phyloP scores from a whole-genome alignment of 257 asterid species.

The Petunia secreta region DNA sequence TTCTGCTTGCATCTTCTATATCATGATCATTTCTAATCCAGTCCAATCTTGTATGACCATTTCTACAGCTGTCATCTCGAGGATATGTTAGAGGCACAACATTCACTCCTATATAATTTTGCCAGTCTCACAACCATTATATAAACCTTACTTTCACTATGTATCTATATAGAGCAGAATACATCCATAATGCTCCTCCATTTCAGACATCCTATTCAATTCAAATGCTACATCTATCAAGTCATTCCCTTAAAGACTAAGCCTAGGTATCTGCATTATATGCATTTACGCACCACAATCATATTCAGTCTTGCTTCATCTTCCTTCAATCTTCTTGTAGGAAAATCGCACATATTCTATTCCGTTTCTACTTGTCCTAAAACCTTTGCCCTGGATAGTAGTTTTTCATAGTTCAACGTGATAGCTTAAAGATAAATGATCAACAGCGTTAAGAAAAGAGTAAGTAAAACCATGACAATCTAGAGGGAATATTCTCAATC shows the following conservation, averaged over 20 bases:
- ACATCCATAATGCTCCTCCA: too few species aligned
- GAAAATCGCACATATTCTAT: neutral
- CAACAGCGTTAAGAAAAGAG: neutral
- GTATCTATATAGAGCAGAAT: too few species aligned
- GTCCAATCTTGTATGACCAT: neutral
- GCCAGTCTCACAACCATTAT: neutral
- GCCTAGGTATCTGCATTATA: neutral
- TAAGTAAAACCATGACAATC: neutral
- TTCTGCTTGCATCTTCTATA: neutral
- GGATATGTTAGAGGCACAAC: neutral
- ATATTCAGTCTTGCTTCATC: neutral
- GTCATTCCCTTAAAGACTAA: conserved; percentile 1
- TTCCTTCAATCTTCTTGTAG: neutral
- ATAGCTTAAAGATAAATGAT: neutral
- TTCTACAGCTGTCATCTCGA: neutral
- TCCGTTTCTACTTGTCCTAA: neutral
- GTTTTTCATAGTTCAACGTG: neutral
- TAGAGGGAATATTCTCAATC: neutral
- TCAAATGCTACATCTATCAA: neutral
- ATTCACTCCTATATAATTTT: neutral
- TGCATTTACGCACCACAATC: neutral
- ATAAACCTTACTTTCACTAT: neutral
- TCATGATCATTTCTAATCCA: neutral
- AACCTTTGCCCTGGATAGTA: neutral
- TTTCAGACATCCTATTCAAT: too few species aligned